These are phyloP conservation scores for Phalaenopsis aphrodite DNA, from an alignment of 106 monocot species.

Conservation along the genomic window DNA sequence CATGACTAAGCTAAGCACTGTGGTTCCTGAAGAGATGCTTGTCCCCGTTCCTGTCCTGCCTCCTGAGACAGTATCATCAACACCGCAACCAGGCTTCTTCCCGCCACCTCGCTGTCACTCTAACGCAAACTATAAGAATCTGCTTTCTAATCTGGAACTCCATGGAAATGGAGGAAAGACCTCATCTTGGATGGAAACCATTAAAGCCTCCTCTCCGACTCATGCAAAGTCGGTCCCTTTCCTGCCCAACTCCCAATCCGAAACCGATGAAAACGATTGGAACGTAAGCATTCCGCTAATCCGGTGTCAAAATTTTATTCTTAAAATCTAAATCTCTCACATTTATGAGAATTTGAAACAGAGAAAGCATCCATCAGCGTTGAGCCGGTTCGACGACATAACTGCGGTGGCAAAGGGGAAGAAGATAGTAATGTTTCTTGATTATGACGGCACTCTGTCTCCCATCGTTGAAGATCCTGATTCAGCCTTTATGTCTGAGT, in stretches of 20 bases:
- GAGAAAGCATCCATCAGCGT: conserved; percentile 19
- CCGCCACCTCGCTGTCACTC: not conserved
- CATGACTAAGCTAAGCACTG: conserved; percentile 1
- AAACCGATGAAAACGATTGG: conserved; percentile 1
- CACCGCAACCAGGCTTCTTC: not conserved
- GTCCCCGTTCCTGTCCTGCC: not conserved
- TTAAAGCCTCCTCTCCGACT: conserved; percentile 18
- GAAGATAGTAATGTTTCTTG: conserved; percentile 25
- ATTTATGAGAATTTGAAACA: not conserved
- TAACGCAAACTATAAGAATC: not conserved
- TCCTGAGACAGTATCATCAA: not conserved
- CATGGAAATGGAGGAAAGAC: not conserved
- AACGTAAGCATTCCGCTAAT: conserved; percentile 1
- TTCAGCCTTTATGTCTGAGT: conserved; percentile 16
- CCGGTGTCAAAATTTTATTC: not conserved
- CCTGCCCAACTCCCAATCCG: not conserved
- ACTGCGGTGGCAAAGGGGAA: conserved; percentile 9
- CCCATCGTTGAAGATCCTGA: conserved; percentile 24
- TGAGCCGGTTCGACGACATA: conserved; percentile 14
- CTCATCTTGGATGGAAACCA: conserved; percentile 15
- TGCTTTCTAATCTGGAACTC: not conserved
- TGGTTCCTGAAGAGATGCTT: not conserved
- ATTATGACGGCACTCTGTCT: conserved; percentile 25
- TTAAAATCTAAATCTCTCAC: not conserved
- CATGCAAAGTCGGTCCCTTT: not conserved